Conservation (phyloP, 352 stramenopile species). For the Vaucheria bursata region DNA sequence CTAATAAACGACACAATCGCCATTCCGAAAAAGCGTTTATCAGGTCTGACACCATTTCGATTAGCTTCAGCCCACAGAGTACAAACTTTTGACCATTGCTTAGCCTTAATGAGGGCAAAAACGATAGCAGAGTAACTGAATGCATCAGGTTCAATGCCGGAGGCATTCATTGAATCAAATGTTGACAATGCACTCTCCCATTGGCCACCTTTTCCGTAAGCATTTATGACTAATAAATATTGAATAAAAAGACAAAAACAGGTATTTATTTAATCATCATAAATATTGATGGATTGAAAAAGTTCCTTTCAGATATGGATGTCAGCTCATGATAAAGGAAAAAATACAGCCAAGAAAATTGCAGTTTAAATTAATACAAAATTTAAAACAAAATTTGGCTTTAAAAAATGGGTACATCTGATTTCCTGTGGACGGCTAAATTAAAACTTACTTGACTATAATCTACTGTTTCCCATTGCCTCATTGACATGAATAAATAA, state of each 20-base stretch:
- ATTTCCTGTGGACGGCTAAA: too few relatives aligned
- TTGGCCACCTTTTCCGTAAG: constrained; percentile 15
- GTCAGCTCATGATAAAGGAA: too few relatives aligned
- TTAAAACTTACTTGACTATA: too few relatives aligned
- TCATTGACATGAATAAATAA: too few relatives aligned
- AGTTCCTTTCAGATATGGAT: too few relatives aligned
- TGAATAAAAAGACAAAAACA: neutral
- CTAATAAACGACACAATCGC: neutral
- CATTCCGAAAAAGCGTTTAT: constrained; percentile 4
- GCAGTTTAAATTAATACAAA: too few relatives aligned
- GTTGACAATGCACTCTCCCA: constrained; percentile 15
- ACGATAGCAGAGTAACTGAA: constrained; percentile 5
- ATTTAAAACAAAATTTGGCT: too few relatives aligned
- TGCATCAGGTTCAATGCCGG: constrained; percentile 18
- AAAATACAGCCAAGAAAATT: too few relatives aligned
- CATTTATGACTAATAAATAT: constrained; percentile 16
- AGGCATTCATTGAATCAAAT: constrained; percentile 5
- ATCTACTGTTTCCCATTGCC: too few relatives aligned
- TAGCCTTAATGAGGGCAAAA: neutral
- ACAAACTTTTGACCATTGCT: neutral
- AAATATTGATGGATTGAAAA: too few relatives aligned
- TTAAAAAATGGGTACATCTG: too few relatives aligned
- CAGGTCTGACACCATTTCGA: neutral
- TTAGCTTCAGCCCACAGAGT: neutral
- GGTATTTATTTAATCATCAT: too few relatives aligned